phyloP scores from a whole-genome alignment of 345 rosid species.

The Populus davidiana region DNA sequence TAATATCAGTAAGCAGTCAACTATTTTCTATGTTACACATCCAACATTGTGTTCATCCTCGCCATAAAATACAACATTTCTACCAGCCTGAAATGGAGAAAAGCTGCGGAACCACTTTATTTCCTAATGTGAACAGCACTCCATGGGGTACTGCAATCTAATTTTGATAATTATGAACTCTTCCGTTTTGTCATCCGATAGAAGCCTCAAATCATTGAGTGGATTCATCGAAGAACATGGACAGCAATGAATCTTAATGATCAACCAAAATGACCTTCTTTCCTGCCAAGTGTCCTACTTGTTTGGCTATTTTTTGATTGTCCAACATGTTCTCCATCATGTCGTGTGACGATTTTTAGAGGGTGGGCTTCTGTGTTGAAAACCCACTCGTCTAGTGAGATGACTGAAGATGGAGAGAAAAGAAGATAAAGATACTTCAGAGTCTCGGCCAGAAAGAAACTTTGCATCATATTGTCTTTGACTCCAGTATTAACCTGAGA shows the following conservation, averaged over 20 bases:
- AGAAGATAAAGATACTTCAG: constrained; percentile 86
- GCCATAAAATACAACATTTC: not conserved
- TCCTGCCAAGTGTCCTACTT: constrained; percentile 8
- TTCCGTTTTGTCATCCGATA: not conserved
- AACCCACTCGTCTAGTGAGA: constrained; percentile 93
- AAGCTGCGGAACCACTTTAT: not conserved
- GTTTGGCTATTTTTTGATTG: constrained; percentile 2
- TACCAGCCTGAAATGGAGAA: not conserved
- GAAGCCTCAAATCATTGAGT: not conserved
- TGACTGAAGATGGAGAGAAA: constrained; percentile 76
- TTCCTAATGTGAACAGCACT: not conserved
- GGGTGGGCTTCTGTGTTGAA: constrained; percentile 99
- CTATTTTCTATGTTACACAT: constrained; percentile 3
- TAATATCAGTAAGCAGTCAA: not conserved
- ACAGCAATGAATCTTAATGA: not conserved
- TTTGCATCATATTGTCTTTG: constrained; percentile 95
- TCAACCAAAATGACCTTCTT: constrained; percentile 18
- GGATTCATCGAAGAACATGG: not conserved
- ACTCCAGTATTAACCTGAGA: constrained; percentile 76
- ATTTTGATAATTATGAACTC: not conserved
- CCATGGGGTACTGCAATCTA: not conserved
- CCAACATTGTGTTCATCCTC: not conserved
- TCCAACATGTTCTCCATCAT: not conserved
- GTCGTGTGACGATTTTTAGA: constrained; percentile 47
- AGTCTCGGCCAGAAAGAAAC: constrained; percentile 96